phyloP scores from a whole-genome alignment of 2,329 filamentous ascomycete genomes.

The Pyrenochaeta sp. region DNA sequence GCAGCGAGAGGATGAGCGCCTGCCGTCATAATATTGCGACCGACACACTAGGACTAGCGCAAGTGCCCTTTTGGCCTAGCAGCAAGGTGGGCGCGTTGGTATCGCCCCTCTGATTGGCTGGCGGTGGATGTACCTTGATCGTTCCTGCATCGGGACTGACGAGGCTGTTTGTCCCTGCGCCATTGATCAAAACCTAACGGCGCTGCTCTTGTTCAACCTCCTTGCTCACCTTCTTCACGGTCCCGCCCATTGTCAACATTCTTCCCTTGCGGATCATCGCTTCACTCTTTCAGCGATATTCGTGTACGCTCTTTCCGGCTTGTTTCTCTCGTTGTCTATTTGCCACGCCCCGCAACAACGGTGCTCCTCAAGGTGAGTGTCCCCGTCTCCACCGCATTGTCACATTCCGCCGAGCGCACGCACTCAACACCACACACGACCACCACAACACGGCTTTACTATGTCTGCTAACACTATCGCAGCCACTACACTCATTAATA shows the following conservation, averaged over 20 bases:
- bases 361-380: constrained; percentile 39
- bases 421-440: constrained; percentile 24
- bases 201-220: constrained; percentile 21
- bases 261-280: constrained; percentile 56
- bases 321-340: constrained; percentile 32
- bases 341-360: constrained; percentile 17
- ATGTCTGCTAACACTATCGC: constrained; percentile 27
- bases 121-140: not conserved
- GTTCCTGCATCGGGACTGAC: constrained; percentile 28
- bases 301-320: constrained; percentile 54
- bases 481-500: constrained; percentile 41
- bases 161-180: constrained; percentile 24
- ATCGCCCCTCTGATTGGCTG: constrained; percentile 10
- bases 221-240: constrained; percentile 45
- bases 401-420: constrained; percentile 29
- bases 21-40: constrained; percentile 16
- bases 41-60: constrained; percentile 23
- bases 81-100: not conserved
- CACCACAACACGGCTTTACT: constrained; percentile 6
- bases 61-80: constrained; percentile 9
- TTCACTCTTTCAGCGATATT: constrained; percentile 72
- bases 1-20: constrained; percentile 16
- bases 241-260: constrained; percentile 31
- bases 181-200: constrained; percentile 27
- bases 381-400: constrained; percentile 14